These are phyloP conservation scores for Penicillium sp. DNA, from an alignment of 2,329 filamentous ascomycete species.

Conservation along the genomic window DNA sequence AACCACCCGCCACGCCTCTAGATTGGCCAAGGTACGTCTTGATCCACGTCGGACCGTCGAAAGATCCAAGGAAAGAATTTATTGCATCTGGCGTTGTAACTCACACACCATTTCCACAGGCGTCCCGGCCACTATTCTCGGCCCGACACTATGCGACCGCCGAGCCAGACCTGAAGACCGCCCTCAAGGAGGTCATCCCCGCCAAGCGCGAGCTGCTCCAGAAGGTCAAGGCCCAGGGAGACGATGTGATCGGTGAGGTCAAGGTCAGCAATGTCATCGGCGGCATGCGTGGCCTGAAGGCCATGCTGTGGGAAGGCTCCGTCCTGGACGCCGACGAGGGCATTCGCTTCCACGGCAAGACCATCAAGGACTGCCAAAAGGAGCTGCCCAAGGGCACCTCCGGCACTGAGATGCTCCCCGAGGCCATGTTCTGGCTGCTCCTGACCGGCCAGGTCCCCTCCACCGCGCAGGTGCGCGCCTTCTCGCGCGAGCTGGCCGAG, in stretches of 20 bases:
- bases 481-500: conserved; percentile 85
- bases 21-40: conserved; percentile 39
- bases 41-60: background rate
- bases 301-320: conserved; percentile 98
- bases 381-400: conserved; percentile 89
- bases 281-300: conserved; percentile 95
- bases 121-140: conserved; percentile 26
- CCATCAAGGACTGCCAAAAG: conserved; percentile 96
- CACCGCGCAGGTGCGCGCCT: conserved; percentile 73
- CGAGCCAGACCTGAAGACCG: conserved; percentile 87
- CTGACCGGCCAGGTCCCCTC: conserved; percentile 90
- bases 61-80: background rate
- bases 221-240: conserved; percentile 82
- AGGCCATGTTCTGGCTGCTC: conserved; percentile 99
- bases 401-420: conserved; percentile 93
- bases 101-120: conserved; percentile 19
- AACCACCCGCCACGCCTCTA: conserved; percentile 42
- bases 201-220: conserved; percentile 92
- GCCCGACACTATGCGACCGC: conserved; percentile 58
- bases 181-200: conserved; percentile 80
- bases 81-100: background rate
- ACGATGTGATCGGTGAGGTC: conserved; percentile 85
- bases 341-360: conserved; percentile 96
- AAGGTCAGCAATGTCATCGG: conserved; percentile 93
- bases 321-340: conserved; percentile 96